These are phyloP conservation scores for Ophiognomonia clavigignenti-juglandacearum DNA, from an alignment of 2,329 filamentous ascomycete species.

Conservation along the genomic window DNA sequence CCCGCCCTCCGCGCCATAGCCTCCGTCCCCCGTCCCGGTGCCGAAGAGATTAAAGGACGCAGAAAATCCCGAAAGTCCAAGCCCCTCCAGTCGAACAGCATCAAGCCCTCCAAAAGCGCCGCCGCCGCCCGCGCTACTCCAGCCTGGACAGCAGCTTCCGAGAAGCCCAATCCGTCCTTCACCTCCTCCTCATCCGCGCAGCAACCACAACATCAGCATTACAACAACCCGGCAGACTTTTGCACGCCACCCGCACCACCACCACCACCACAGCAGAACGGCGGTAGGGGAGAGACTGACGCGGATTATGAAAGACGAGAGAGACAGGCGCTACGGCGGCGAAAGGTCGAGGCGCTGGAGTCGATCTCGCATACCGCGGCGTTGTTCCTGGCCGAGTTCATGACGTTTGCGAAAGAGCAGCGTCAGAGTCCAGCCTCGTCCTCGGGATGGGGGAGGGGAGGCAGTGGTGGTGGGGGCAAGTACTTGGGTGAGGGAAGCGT, in stretches of 20 bases:
- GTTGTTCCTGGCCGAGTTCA: constrained; percentile 12
- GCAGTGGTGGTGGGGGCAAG: background rate
- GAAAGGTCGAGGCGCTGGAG: constrained; percentile 15
- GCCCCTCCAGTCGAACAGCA: no score
- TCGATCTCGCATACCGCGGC: constrained; percentile 12
- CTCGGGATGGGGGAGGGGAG: background rate
- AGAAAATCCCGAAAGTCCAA: background rate
- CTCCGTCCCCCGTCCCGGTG: background rate
- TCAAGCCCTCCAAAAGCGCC: no score
- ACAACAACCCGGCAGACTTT: background rate
- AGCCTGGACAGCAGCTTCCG: no score
- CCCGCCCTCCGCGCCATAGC: constrained; percentile 11
- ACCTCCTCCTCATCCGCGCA: background rate
- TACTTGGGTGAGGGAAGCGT: background rate
- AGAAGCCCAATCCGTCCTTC: background rate
- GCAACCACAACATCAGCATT: background rate
- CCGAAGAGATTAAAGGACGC: no score
- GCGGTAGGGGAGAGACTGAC: background rate
- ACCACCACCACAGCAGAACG: no score
- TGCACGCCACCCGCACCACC: background rate
- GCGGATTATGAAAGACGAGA: constrained; percentile 5
- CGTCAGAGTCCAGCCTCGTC: background rate
- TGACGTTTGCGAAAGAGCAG: background rate
- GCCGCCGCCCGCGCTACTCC: background rate
- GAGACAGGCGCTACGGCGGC: constrained; percentile 9